These are phyloP conservation scores for Athelia sp. DNA, from an alignment of 1,284 basidiomycete species.

Conservation along the genomic window DNA sequence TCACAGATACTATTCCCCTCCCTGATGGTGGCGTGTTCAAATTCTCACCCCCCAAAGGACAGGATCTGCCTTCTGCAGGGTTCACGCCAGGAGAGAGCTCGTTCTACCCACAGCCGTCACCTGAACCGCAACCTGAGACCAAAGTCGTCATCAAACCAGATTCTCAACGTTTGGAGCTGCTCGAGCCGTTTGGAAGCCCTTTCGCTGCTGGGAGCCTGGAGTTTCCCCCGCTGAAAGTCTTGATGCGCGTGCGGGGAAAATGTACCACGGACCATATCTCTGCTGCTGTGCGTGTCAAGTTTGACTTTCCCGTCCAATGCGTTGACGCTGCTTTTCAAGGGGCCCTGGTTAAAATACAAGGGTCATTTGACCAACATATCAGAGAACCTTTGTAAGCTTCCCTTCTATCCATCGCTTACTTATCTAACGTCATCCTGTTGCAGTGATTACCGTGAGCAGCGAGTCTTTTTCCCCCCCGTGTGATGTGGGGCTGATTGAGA, in stretches of 20 bases:
- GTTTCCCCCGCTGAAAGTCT: slow-evolving; percentile 75
- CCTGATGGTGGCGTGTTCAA: slow-evolving; percentile 79
- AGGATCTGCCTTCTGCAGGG: slow-evolving; percentile 81
- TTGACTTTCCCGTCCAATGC: slow-evolving; percentile 4
- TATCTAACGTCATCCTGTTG: slow-evolving; percentile 1
- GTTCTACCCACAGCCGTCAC: slow-evolving; percentile 78
- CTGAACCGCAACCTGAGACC: slow-evolving; percentile 74
- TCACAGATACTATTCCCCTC: slow-evolving; percentile 75
- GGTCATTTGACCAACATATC: slow-evolving; percentile 95
- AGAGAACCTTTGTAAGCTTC: slow-evolving; percentile 81
- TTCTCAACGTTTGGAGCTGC: slow-evolving; percentile 82
- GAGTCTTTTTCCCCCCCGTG: slow-evolving; percentile 20
- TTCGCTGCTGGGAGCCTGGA: slow-evolving; percentile 67
- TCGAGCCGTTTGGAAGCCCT: slow-evolving; percentile 83
- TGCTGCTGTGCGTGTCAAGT: slow-evolving; percentile 63
- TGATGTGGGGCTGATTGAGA: slow-evolving; percentile 16
- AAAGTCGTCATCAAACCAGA: slow-evolving; percentile 76
- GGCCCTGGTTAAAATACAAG: slow-evolving; percentile 98
- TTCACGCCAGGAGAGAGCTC: slow-evolving; percentile 78
- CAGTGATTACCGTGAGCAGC: slow-evolving; percentile 41
- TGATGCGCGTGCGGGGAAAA: slow-evolving; percentile 93
- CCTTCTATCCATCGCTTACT: not conserved
- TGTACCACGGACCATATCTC: slow-evolving; percentile 99
- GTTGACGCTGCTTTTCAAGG: slow-evolving; percentile 37
- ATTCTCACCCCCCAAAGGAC: slow-evolving; percentile 82